These are phyloP conservation scores for Nakazawaea molendinolei DNA, from an alignment of 805 yeast genomes.

Conservation along the genomic window DNA sequence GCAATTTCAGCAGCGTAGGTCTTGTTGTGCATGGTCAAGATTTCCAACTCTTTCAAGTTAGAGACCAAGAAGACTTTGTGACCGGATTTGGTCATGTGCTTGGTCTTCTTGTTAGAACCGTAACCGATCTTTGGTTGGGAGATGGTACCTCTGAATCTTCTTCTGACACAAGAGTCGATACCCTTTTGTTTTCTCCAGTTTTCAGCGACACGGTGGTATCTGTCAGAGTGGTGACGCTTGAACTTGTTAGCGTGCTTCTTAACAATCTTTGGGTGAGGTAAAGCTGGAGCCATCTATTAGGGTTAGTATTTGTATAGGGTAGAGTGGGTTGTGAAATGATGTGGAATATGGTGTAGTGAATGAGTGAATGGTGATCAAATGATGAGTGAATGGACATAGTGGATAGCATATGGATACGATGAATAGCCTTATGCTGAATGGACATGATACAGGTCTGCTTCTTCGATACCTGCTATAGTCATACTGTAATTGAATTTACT, in stretches of 20 bases:
- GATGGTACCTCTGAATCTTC: slow-evolving; percentile 99
- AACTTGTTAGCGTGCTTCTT: slow-evolving; percentile 98
- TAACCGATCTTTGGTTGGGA: slow-evolving; percentile 99
- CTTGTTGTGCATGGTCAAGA: slow-evolving; percentile 93
- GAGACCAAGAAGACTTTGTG: slow-evolving; percentile 94
- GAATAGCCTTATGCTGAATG: no score
- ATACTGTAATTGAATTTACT: no score
- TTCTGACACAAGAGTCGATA: slow-evolving; percentile 99
- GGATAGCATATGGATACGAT: no score
- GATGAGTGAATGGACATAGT: no score
- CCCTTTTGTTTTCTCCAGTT: slow-evolving; percentile 99
- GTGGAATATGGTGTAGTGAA: no score
- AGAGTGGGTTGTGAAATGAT: no score
- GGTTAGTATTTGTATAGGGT: slow-evolving; percentile 22
- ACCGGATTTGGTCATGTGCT: slow-evolving; percentile 93
- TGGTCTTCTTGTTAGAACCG: slow-evolving; percentile 99
- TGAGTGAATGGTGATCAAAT: no score
- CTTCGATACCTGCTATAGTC: no score
- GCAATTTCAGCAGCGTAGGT: slow-evolving; percentile 99
- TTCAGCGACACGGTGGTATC: slow-evolving; percentile 96
- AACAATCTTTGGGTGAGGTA: slow-evolving; percentile 98
- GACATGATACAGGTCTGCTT: no score
- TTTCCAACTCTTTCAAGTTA: slow-evolving; percentile 91
- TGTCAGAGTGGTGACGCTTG: slow-evolving; percentile 99
- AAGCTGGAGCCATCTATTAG: slow-evolving; percentile 90